phyloP scores from a whole-genome alignment of 2,329 filamentous ascomycete species.

The Hawksworthiomyces lignivorus region DNA sequence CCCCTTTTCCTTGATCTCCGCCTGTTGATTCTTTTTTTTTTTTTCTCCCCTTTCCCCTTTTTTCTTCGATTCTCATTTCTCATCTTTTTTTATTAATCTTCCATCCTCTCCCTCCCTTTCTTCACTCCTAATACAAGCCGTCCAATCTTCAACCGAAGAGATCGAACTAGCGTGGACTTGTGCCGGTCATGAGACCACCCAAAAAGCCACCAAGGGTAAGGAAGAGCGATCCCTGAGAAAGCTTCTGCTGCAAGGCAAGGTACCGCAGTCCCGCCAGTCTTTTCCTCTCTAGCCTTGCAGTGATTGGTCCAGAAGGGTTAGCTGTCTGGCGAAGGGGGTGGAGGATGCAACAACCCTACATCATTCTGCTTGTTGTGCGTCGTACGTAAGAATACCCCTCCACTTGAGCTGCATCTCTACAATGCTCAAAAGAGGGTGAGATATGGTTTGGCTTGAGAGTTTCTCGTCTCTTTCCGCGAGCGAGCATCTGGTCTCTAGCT shows the following conservation, averaged over 20 bases:
- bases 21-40: not conserved
- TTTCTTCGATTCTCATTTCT: not conserved
- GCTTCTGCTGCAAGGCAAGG: too few species aligned
- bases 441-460: too few species aligned
- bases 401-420: too few species aligned
- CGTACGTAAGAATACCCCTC: too few species aligned
- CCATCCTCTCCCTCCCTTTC: constrained; percentile 1
- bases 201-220: constrained; percentile 7
- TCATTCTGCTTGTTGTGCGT: too few species aligned
- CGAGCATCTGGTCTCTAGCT: too few species aligned
- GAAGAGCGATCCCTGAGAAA: constrained; percentile 9
- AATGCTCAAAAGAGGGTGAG: too few species aligned
- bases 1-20: not conserved
- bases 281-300: not conserved
- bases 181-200: constrained; percentile 14
- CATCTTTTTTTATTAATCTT: too few species aligned
- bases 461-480: too few species aligned
- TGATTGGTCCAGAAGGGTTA: not conserved
- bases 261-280: too few species aligned
- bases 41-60: not conserved
- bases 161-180: constrained; percentile 11
- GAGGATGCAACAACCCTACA: too few species aligned
- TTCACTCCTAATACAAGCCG: not conserved
- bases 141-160: constrained; percentile 10
- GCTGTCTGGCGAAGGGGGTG: too few species aligned